Conservation (phyloP, 176 grass and related monocot species). For the Carex littledalei region DNA sequence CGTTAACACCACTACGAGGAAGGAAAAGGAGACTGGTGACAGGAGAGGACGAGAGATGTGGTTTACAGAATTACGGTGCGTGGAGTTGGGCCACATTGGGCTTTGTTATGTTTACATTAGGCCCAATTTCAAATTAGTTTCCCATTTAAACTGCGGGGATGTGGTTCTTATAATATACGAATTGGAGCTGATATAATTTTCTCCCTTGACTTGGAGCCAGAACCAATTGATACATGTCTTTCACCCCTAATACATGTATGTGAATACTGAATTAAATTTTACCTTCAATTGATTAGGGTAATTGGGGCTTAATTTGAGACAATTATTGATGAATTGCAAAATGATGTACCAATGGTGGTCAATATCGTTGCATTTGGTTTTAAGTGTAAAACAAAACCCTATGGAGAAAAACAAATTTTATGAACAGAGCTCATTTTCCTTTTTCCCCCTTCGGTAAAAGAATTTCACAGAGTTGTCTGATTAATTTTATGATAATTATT, state of each 20-base stretch:
- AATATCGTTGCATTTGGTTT: not conserved
- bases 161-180: too few relatives aligned
- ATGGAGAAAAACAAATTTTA: not conserved
- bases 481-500: not conserved
- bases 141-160: too few relatives aligned
- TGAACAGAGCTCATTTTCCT: too few relatives aligned
- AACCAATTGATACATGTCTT: conserved; percentile 77
- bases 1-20: not conserved
- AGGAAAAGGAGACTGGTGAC: not conserved
- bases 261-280: not conserved
- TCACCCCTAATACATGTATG: conserved; percentile 65
- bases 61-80: not conserved
- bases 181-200: conserved; percentile 55
- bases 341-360: not conserved
- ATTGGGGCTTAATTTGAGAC: not conserved
- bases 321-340: not conserved
- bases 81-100: not conserved
- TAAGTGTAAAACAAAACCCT: not conserved
- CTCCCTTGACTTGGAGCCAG: conserved; percentile 92
- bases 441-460: too few relatives aligned
- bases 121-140: not conserved
- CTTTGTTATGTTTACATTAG: not conserved
- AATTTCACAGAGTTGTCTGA: not conserved
- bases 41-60: not conserved
- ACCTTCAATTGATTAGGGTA: not conserved